Conservation (phyloP, 768 basidiomycete genomes). For the Amanita thiersii region DNA sequence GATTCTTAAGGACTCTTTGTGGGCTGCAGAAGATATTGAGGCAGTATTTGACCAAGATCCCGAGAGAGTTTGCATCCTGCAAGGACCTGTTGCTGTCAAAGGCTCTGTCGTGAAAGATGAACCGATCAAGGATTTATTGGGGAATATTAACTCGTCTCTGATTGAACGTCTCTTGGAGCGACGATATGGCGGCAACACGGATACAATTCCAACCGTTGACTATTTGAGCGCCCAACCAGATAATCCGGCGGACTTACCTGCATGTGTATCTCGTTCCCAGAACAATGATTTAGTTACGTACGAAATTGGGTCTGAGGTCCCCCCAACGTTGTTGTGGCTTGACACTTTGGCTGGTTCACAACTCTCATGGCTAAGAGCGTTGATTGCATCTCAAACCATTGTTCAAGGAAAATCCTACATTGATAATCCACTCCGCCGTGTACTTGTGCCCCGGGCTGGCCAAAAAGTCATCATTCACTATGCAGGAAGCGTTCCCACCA, state of each 20-base stretch:
- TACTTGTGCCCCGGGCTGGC: conserved; percentile 72
- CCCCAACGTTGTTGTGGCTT: conserved; percentile 69
- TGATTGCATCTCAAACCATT: conserved; percentile 73
- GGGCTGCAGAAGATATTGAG: conserved; percentile 97
- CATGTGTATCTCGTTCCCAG: conserved; percentile 32
- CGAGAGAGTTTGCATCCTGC: conserved; percentile 94
- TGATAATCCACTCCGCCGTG: conserved; percentile 81
- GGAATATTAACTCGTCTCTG: conserved; percentile 75
- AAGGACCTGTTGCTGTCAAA: conserved; percentile 93
- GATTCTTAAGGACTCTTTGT: conserved; percentile 89
- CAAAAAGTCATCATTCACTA: conserved; percentile 69
- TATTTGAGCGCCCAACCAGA: conserved; percentile 57
- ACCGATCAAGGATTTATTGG: conserved; percentile 88
- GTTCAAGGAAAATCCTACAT: conserved; percentile 83
- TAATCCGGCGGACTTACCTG: conserved; percentile 23
- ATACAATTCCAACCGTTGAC: conserved; percentile 71
- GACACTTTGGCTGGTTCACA: conserved; percentile 76
- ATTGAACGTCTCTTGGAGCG: conserved; percentile 71
- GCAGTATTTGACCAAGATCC: conserved; percentile 99
- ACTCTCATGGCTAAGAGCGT: conserved; percentile 80
- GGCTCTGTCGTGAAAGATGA: conserved; percentile 85
- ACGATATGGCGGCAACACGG: conserved; percentile 69
- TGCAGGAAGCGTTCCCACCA: conserved; percentile 37
- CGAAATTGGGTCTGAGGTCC: conserved; percentile 42
- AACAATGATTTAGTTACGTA: conserved; percentile 37